Evolutionary conservation across 192 early-diverging fungal species (phyloP).

Genomic region (Backusella liffmaniae): DNA sequence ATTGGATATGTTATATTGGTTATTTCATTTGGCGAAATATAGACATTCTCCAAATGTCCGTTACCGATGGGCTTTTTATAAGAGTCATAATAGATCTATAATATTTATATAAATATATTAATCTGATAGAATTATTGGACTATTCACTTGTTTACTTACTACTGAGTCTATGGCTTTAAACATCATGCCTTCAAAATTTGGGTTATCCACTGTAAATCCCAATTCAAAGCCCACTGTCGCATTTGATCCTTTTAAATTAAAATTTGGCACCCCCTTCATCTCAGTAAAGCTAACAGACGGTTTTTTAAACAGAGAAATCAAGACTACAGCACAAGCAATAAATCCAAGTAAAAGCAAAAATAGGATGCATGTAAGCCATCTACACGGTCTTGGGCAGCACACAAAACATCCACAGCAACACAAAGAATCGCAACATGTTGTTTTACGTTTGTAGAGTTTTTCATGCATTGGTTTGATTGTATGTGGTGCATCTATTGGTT

Average conservation of each 20-base stretch:
- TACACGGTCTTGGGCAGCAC: slow-evolving; percentile 36
- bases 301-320: slow-evolving; percentile 43
- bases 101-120: neutral
- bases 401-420: slow-evolving; percentile 37
- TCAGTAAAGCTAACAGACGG: slow-evolving; percentile 32
- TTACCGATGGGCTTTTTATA: slow-evolving; percentile 40
- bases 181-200: slow-evolving; percentile 45
- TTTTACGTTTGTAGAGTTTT: slow-evolving; percentile 6
- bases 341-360: slow-evolving; percentile 39
- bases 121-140: too few species aligned
- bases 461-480: slow-evolving; percentile 1
- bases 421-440: slow-evolving; percentile 26
- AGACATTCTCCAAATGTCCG: slow-evolving; percentile 38
- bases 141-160: slow-evolving; percentile 22
- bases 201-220: slow-evolving; percentile 39
- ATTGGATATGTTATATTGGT: slow-evolving; percentile 46
- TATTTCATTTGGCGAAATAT: slow-evolving; percentile 36
- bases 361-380: slow-evolving; percentile 40
- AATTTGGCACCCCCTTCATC: neutral
- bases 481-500: neutral
- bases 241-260: slow-evolving; percentile 26
- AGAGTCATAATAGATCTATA: slow-evolving; percentile 49
- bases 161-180: slow-evolving; percentile 43
- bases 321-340: slow-evolving; percentile 37
- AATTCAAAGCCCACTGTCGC: slow-evolving; percentile 9